Evolutionary conservation across 108 stramenopile species (phyloP), one percentile per base, ranked within the genome.

Genomic region (Stephanodiscus triporus): DNA sequence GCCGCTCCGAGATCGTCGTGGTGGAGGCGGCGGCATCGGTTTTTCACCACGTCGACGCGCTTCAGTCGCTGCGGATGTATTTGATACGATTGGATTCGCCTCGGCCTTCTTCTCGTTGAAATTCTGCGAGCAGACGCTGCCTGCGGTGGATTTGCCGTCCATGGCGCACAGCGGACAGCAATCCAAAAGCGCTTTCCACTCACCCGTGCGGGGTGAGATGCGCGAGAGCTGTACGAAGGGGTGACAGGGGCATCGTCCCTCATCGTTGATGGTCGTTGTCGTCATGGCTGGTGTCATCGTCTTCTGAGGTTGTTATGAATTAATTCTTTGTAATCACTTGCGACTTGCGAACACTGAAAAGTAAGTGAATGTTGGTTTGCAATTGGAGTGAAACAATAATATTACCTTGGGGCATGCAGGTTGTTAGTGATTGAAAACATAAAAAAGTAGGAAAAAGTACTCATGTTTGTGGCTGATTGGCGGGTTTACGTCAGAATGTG

Each of bases 181-280:
- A 59, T 59, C 30, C 36, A 59, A 32, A 16, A 59, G 29, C 0
- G 30, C 19, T 36, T 59, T 59, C 58, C 58, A 59, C 17, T 59
- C 29, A 34, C 58, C 58, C 27, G 58, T 59, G 14, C 26, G 27
- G 13, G 29, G 26, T n/a, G 58, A 59, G 10, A 37, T 14, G 34
- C 58, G 58, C 37, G 32, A 37, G 58, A 59, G 58, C 36, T 59
- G 36, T 19, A 59, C 58, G 34, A 59, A 38, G 5, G 58, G 58
- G 13, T 59, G 58, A 13, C 17, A 32, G 58, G 37, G 30, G 58
- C 58, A 59, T 37, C 58, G 34, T 20, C 58, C 58, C 37, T 38
- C 36, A 37, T 59, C 10, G 58, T 59, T 34, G 9, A 37, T 59
- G 58, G 11, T 40, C 40, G 40, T 40, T 1, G 40, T 40, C 10